Base-by-base conservation (phyloP, 768 basidiomycete genomes). In the Boletus rex-veris region DNA sequence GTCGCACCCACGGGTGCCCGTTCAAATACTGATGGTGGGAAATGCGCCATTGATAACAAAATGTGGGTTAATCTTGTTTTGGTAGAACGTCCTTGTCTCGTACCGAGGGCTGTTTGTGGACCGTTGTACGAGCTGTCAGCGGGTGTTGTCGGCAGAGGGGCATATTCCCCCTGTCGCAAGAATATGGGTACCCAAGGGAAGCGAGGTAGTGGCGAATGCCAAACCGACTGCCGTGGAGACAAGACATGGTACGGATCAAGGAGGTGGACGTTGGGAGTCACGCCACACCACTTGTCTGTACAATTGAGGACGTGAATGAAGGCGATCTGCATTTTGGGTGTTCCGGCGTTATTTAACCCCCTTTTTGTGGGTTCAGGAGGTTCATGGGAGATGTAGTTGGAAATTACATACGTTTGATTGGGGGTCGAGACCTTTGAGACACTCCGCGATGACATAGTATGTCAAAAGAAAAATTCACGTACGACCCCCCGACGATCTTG, bases 111-210 rank as follows among this genome's bases (percentile, higher is more conserved):
- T 91, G 21, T 90, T 90, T 59, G 72, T 82, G 46, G 77, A 81
- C 31, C 77, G 73, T 4, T 92, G 89, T 59, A 68, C 69, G 21
- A 70, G 66, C 30, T 92, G 89, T 61, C 72, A 78, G 45, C 81
- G 88, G 16, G 83, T 90, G 26, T 70, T 90, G 19, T 85, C 85
- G 0, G 73, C 75, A 3, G 87, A 90, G 59, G 84, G 83, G 0
- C 86, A 90, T 64, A 74, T 86, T 8, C 89, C 88, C 1, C 83
- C 87, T 0, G 85, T 89, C 4, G 84, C 81, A 30, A 78, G 86
- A 41, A 62, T 79, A 26, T 86, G 80, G 80, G 71, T 67, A 21
- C 71, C 58, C 10, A 74, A 49, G 38, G 58, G 55, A 24, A 9
- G 16, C 21, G 36, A 41, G 21, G 3, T 5, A 19, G 33, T 0